These are phyloP conservation scores for Cyclanthera cordifolia DNA, from an alignment of 306 rosid species.

Conservation along the genomic window DNA sequence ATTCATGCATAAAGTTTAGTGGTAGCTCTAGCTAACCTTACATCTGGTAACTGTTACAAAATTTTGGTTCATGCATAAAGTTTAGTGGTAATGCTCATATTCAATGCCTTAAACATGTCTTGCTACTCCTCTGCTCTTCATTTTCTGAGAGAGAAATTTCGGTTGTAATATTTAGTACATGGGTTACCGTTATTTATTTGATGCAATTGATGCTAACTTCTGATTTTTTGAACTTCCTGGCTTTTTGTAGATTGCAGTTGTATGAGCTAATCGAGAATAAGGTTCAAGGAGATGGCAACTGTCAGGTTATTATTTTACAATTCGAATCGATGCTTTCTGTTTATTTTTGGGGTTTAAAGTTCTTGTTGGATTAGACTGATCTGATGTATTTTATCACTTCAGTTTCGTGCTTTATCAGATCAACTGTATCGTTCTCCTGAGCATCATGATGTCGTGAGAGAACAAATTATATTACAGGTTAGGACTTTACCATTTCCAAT, in stretches of 20 bases:
- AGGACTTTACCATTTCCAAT: not conserved
- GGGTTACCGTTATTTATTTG: not conserved
- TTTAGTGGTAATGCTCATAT: not conserved
- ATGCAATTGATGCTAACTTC: not conserved
- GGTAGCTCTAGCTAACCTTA: not conserved
- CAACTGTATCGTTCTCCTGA: slow-evolving; percentile 87
- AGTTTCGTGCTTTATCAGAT: slow-evolving; percentile 95
- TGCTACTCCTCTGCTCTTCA: not conserved
- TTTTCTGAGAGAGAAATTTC: not conserved
- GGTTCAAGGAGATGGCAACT: slow-evolving; percentile 92
- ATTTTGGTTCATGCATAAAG: not conserved
- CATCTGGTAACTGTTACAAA: not conserved
- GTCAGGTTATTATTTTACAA: slow-evolving; percentile 89
- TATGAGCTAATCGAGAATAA: slow-evolving; percentile 76
- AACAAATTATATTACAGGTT: slow-evolving; percentile 82
- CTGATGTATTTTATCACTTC: slow-evolving; percentile 24
- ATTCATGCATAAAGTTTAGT: not conserved
- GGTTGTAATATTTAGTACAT: not conserved
- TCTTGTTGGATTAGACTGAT: too few relatives aligned
- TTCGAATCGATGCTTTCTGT: too few relatives aligned
- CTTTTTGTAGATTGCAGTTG: slow-evolving; percentile 53
- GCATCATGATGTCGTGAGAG: slow-evolving; percentile 69
- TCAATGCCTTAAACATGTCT: not conserved
- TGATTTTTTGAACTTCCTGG: slow-evolving; percentile 19
- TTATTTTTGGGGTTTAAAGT: not conserved